These are phyloP conservation scores for Lactuca sativa DNA, from an alignment of 129 eudicot species.

Conservation along the genomic window DNA sequence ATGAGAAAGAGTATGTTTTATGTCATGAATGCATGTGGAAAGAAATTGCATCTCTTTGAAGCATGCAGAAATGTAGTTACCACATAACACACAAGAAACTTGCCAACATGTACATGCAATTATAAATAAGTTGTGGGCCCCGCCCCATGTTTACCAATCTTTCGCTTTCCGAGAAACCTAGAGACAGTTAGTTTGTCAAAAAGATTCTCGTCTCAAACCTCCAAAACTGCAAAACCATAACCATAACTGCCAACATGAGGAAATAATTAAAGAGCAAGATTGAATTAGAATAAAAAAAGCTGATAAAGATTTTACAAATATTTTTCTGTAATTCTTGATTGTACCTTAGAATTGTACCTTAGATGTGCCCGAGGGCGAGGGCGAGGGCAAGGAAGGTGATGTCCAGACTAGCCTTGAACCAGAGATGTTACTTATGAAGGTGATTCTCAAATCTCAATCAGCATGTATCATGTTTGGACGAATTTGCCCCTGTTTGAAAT, in stretches of 20 bases:
- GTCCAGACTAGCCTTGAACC: no score
- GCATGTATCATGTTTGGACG: not conserved
- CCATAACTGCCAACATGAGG: not conserved
- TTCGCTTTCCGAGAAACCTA: constrained; percentile 10
- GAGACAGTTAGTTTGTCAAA: constrained; percentile 12
- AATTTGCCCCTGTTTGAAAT: constrained; percentile 15
- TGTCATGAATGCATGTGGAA: no score
- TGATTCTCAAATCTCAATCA: not conserved
- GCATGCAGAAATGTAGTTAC: not conserved
- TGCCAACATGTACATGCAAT: constrained; percentile 5
- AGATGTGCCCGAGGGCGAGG: no score
- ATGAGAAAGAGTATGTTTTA: no score
- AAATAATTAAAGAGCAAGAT: not conserved
- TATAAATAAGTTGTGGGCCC: constrained; percentile 2
- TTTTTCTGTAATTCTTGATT: not conserved
- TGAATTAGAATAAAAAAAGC: no score
- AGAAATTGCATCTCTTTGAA: no score
- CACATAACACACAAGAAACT: constrained; percentile 8
- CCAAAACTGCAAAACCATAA: constrained; percentile 20
- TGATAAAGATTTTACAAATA: no score
- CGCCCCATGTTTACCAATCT: constrained; percentile 22
- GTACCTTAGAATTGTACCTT: not conserved
- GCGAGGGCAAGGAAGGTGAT: not conserved
- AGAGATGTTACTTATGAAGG: no score
- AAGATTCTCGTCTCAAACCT: constrained; percentile 21